Base-by-base conservation (phyloP, 1,284 basidiomycete species). In the Baeospora myosura region DNA sequence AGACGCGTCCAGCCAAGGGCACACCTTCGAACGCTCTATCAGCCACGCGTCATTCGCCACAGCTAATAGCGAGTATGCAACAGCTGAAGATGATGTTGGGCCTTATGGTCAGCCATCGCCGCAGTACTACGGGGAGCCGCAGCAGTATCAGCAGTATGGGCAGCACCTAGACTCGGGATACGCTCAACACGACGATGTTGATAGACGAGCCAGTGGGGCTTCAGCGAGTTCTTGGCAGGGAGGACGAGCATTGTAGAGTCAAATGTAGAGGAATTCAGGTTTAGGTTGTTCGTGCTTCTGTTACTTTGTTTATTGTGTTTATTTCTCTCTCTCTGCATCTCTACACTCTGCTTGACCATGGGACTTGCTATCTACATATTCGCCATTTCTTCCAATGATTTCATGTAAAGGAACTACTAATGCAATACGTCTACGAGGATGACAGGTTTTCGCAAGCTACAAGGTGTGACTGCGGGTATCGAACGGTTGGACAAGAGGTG, bases 11-110 rank as follows among this genome's bases (percentile, higher is more conserved):
- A 17, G 26, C 29, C 30, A 35, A 20, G 44, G 44, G 29, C 54
- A 53, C 38, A 47, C 33, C 6, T 52, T 51, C 41, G 56, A 59
- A 43, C 52, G 64, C 25, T 58, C 66, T 12, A 54, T 57, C 7
- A 72, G 64, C 44, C 60, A 58, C 28, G 62, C 62, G 26, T 71
- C 65, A 39, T 66, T 66, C 52, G 56, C 59, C 25, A 71, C 74
- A 34, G 72, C 68, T 10, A 58, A 57, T 18, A 70, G 71, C 20
- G 68, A 64, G 3, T 65, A 60, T 31, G 63, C 56, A 50, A 49
- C 51, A 20, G 60, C 54, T 11, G 65, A 58, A 16, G 58, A 60
- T 38, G 57, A 56, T 34, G 51, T 6, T 14, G 32, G 16, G 16
- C 20, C 11, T 18, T 8, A 33, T 33, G 8, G 20, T 8, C 32